Evolutionary conservation across 2,329 filamentous ascomycete species (phyloP), one percentile per base, ranked within the genome.

Genomic region (Diatrype stigma): DNA sequence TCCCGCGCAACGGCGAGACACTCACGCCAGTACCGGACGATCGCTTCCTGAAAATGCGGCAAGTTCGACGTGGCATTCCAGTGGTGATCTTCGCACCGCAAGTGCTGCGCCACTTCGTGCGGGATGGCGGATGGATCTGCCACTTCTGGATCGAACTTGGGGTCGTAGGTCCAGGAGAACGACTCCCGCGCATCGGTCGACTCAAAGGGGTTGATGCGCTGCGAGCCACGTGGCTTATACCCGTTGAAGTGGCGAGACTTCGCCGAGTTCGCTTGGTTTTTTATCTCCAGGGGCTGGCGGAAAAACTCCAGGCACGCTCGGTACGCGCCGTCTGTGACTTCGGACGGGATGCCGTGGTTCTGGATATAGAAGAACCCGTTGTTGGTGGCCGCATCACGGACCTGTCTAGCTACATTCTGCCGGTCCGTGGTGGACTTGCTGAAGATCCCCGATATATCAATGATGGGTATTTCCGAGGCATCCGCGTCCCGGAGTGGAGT

Each of bases 311-410:
- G 54, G 8, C 57, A 50, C 11, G 51, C 47, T 8, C 19, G 64
- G 56, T 17, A 63, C 55, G 53, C 66, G 59, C 38, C 46, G 48
- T 52, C 62, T 52, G 50, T 70, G 63, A 51, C 71, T 60, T 28
- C 58, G 56, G 63, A 60, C 16, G 46, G 35, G 26, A 62, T 55
- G 19, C 50, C 60, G 46, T 69, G 66, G 54, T 69, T 66, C 34
- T 63, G 56, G 16, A 70, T 62, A 30, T 76, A 75, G 60, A 78
- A 76, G 58, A 76, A 77, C 3, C 74, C 72, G 38, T 72, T 70
- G 17, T 68, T 65, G 51, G 58, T 67, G 21, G 61, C 70, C 40
- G 69, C 74, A 55, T 70, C 64, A 7, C 70, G 66, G 16, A 78
- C 67, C 42, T 72, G 60, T 12, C 60, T 56, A 2, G 75, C 72